A percentile compares a stretch with the other conserved stretches of the same genome.
phyloP scores from a whole-genome alignment of 768 basidiomycete species.

The Gelatoporia subvermispora region DNA sequence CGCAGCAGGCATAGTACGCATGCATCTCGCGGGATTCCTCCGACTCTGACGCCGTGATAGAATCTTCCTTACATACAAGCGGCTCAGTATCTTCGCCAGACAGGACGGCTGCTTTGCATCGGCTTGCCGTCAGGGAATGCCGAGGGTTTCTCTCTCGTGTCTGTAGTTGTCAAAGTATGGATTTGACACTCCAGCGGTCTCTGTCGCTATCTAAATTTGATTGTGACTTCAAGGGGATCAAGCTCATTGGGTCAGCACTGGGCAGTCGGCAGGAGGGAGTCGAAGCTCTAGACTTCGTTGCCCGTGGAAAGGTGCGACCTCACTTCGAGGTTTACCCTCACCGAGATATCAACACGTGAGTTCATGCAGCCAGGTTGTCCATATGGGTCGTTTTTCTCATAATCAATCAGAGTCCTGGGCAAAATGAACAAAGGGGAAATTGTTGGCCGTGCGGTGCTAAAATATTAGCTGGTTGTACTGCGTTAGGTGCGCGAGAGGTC shows the following conservation, averaged over 20 bases:
- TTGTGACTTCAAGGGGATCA: no score
- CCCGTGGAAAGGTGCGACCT: slow-evolving; percentile 60
- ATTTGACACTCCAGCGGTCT: no score
- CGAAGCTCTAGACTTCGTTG: slow-evolving; percentile 72
- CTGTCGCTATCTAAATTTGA: no score
- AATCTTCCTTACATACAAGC: slow-evolving; percentile 40
- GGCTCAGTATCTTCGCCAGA: slow-evolving; percentile 62
- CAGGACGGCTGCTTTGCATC: slow-evolving; percentile 68
- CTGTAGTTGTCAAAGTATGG: no score
- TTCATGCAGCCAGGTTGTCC: slow-evolving; percentile 2
- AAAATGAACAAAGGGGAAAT: slow-evolving; percentile 31
- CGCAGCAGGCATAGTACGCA: slow-evolving; percentile 37
- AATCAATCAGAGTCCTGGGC: slow-evolving; percentile 29
- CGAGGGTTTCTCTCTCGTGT: slow-evolving; percentile 23
- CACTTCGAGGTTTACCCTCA: slow-evolving; percentile 41
- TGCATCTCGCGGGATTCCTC: background rate
- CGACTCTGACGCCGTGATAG: background rate
- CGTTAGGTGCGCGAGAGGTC: no score
- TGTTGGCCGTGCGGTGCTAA: slow-evolving; percentile 42
- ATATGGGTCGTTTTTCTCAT: background rate
- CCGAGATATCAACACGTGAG: slow-evolving; percentile 43
- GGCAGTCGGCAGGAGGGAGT: slow-evolving; percentile 73
- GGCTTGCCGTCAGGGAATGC: slow-evolving; percentile 55
- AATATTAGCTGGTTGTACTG: no score
- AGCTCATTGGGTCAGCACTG: background rate